Conservation (phyloP, 495 filamentous ascomycete species). For the Aspergillus cristatus region DNA sequence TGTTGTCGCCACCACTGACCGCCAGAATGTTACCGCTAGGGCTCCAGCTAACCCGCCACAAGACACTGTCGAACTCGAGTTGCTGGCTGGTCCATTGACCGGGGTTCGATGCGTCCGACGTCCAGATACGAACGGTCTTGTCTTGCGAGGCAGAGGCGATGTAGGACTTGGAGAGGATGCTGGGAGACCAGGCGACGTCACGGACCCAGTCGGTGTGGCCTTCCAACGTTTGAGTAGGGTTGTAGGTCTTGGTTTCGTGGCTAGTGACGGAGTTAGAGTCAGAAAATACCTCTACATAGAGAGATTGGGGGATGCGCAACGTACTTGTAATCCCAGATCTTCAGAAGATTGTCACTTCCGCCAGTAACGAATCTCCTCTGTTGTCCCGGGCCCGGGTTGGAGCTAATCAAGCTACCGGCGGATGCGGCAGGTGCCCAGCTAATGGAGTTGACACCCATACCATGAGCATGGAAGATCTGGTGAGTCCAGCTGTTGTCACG, state of each 20-base stretch:
- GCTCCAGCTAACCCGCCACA: slow-evolving; percentile 98
- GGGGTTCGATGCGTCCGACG: slow-evolving; percentile 51
- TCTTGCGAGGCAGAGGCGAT: slow-evolving; percentile 94
- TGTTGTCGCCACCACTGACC: slow-evolving; percentile 89
- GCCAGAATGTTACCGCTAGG: slow-evolving; percentile 95
- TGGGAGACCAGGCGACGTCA: slow-evolving; percentile 94
- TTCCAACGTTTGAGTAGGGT: slow-evolving; percentile 43
- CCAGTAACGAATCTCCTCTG: slow-evolving; percentile 83
- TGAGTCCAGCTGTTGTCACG: slow-evolving; percentile 83
- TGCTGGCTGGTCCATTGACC: slow-evolving; percentile 73
- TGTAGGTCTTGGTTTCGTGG: slow-evolving; percentile 46
- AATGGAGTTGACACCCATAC: slow-evolving; percentile 86
- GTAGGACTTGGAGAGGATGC: slow-evolving; percentile 87
- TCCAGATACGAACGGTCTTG: slow-evolving; percentile 96
- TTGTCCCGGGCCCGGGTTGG: slow-evolving; percentile 49
- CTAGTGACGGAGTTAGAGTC: slow-evolving; percentile 17
- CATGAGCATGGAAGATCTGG: slow-evolving; percentile 84
- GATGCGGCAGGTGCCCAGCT: slow-evolving; percentile 83
- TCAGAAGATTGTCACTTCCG: slow-evolving; percentile 84
- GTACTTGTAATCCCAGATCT: slow-evolving; percentile 72
- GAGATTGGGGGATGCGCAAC: slow-evolving; percentile 4
- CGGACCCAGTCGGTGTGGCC: slow-evolving; percentile 97
- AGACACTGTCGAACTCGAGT: slow-evolving; percentile 74
- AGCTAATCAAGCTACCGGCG: slow-evolving; percentile 71
- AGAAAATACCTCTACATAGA: slow-evolving; percentile 1